These are phyloP conservation scores for Styphnolobium japonicum DNA, from an alignment of 306 rosid species.

Conservation along the genomic window DNA sequence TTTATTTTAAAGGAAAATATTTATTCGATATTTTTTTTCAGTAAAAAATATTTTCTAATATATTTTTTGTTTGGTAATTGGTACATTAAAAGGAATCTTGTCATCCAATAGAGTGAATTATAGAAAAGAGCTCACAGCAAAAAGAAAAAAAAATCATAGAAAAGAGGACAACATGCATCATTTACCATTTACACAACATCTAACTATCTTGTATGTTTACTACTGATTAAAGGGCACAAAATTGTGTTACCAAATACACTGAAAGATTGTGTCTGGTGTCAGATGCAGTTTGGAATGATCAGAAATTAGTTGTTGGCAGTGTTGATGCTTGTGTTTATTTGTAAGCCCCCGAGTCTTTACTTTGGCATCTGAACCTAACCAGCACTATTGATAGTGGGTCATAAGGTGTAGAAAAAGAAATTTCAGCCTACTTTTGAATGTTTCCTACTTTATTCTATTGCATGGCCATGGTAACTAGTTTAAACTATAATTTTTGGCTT, in stretches of 20 bases:
- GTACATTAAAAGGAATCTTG: background rate
- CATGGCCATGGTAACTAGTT: background rate
- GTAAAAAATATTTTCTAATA: background rate
- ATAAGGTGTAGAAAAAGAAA: background rate
- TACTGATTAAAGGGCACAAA: background rate
- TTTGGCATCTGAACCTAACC: constrained; percentile 9
- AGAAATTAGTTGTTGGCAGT: background rate
- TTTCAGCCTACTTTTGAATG: background rate
- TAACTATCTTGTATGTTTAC: background rate
- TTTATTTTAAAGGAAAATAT: background rate
- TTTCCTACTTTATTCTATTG: constrained; percentile 1
- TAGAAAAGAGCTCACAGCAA: too few relatives aligned
- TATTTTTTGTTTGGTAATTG: background rate
- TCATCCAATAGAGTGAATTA: background rate
- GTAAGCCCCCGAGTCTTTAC: background rate
- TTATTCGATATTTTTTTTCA: background rate
- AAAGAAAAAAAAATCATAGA: background rate
- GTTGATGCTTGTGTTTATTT: background rate
- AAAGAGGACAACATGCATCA: background rate
- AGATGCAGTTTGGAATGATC: background rate
- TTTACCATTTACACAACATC: background rate
- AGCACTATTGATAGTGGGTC: background rate
- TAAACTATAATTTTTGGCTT: constrained; percentile 3
- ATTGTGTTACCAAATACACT: background rate
- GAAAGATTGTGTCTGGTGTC: constrained; percentile 5